Conservation (phyloP, 2,329 filamentous ascomycete species). For the Elsinoe necatrix region DNA sequence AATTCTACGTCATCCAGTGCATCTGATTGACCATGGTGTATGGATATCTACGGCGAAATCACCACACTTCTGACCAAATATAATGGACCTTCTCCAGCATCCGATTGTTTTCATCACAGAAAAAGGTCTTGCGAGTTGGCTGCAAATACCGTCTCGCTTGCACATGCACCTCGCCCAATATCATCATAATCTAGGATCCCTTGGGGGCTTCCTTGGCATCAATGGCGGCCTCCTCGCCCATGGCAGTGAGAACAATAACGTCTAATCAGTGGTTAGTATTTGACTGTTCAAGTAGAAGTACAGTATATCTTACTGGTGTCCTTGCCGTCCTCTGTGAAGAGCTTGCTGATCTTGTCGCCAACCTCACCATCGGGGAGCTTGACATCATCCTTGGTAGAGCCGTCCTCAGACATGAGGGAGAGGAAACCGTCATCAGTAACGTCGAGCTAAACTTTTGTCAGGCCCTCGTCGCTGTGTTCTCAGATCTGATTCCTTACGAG, state of each 20-base stretch:
- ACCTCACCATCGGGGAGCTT: conserved; percentile 83
- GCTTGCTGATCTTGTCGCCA: conserved; percentile 74
- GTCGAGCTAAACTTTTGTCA: conserved; percentile 57
- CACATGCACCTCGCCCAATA: conserved; percentile 16
- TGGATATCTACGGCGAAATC: conserved; percentile 14
- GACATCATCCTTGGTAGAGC: conserved; percentile 88
- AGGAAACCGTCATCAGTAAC: conserved; percentile 92
- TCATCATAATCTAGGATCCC: conserved; percentile 19
- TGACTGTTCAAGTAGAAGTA: conserved; percentile 21
- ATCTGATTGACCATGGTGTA: conserved; percentile 13
- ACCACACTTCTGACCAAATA: conserved; percentile 13
- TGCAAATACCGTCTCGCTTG: conserved; percentile 13
- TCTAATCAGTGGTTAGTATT: conserved; percentile 44
- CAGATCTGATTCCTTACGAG: conserved; percentile 57
- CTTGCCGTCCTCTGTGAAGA: conserved; percentile 78
- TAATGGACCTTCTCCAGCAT: background rate
- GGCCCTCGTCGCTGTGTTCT: background rate
- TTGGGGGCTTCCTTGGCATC: conserved; percentile 87
- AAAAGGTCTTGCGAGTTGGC: background rate
- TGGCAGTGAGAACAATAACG: conserved; percentile 85
- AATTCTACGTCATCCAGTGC: background rate
- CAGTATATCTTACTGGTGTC: conserved; percentile 68
- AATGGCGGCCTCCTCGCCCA: conserved; percentile 85
- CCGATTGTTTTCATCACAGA: background rate
- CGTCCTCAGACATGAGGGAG: conserved; percentile 81